phyloP scores from a whole-genome alignment of 495 filamentous ascomycete genomes.

The Niebla homalea region DNA sequence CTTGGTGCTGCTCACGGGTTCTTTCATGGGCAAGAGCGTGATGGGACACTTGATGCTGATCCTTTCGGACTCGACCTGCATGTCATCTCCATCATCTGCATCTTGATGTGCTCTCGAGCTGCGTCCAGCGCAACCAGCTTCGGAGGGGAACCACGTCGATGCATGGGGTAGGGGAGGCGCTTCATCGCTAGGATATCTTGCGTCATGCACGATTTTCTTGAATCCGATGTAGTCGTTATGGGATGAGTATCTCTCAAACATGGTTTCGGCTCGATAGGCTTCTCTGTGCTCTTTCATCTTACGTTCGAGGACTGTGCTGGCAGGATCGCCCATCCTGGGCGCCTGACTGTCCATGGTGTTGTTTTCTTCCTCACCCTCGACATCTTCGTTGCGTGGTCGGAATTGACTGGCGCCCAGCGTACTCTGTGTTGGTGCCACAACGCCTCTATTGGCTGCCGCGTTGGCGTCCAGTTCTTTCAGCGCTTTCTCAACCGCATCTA shows the following conservation, averaged over 20 bases:
- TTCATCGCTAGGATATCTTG: slow-evolving; percentile 50
- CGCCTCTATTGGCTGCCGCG: slow-evolving; percentile 8
- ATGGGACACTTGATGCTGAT: slow-evolving; percentile 68
- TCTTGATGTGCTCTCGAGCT: slow-evolving; percentile 9
- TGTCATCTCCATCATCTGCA: slow-evolving; percentile 53
- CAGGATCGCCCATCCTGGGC: slow-evolving; percentile 16
- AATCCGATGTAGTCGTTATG: slow-evolving; percentile 73
- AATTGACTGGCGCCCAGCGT: slow-evolving; percentile 14
- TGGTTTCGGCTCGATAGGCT: slow-evolving; percentile 19
- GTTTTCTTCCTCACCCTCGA: slow-evolving; percentile 18
- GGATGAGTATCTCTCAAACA: slow-evolving; percentile 39
- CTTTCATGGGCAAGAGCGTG: slow-evolving; percentile 57
- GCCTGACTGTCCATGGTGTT: slow-evolving; percentile 18
- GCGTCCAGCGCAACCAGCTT: slow-evolving; percentile 12
- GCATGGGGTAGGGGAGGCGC: slow-evolving; percentile 51
- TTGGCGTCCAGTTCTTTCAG: slow-evolving; percentile 25
- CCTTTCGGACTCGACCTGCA: slow-evolving; percentile 55
- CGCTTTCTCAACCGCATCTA: slow-evolving; percentile 23
- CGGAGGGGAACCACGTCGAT: slow-evolving; percentile 55
- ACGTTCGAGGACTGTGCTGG: slow-evolving; percentile 17
- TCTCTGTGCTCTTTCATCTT: slow-evolving; percentile 17
- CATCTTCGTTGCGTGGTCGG: slow-evolving; percentile 14
- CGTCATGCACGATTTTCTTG: slow-evolving; percentile 64
- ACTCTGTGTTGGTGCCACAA: slow-evolving; percentile 16
- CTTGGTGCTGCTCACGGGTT: slow-evolving; percentile 60